Percentiles rank a stretch among this genome's conserved stretches.
Conservation (phyloP, 345 rosid genomes). For the Streptanthus diversifolius region DNA sequence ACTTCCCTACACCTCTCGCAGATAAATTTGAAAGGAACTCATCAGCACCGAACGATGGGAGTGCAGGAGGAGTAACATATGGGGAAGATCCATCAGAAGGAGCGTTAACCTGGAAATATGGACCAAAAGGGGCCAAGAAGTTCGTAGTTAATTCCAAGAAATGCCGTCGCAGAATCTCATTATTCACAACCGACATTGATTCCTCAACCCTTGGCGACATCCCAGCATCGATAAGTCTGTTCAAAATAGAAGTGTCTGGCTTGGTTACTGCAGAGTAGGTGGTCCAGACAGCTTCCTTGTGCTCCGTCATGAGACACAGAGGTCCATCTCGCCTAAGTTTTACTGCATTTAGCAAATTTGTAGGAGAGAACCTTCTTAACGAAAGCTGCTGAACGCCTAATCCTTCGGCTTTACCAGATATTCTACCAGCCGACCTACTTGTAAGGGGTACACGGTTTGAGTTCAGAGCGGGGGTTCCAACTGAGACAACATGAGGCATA, state of each 20-base stretch:
- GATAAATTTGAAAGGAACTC: slow-evolving; percentile 77
- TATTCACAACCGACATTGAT: slow-evolving; percentile 97
- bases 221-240: slow-evolving; percentile 94
- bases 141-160: slow-evolving; percentile 97
- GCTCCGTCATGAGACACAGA: slow-evolving; percentile 94
- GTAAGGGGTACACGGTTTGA: slow-evolving; percentile 54
- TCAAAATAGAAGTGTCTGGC: slow-evolving; percentile 93
- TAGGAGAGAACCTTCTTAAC: slow-evolving; percentile 82
- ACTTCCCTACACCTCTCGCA: slow-evolving; percentile 91
- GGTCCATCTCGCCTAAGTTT: slow-evolving; percentile 94
- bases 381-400: slow-evolving; percentile 75
- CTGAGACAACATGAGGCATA: slow-evolving; percentile 87
- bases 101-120: slow-evolving; percentile 65
- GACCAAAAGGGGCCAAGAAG: slow-evolving; percentile 96
- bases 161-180: slow-evolving; percentile 90
- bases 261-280: slow-evolving; percentile 72
- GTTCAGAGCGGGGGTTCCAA: slow-evolving; percentile 73
- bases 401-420: slow-evolving; percentile 68
- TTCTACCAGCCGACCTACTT: slow-evolving; percentile 63
- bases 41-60: slow-evolving; percentile 55
- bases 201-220: slow-evolving; percentile 94
- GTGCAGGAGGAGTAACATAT: slow-evolving; percentile 81
- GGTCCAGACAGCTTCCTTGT: slow-evolving; percentile 98
- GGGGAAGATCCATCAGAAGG: slow-evolving; percentile 94
- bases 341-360: slow-evolving; percentile 71